Percentiles rank a stretch among this genome's conserved stretches.
These are phyloP conservation scores for Candolleomyces efflorescens DNA, from an alignment of 768 basidiomycete species.

Conservation along the genomic window DNA sequence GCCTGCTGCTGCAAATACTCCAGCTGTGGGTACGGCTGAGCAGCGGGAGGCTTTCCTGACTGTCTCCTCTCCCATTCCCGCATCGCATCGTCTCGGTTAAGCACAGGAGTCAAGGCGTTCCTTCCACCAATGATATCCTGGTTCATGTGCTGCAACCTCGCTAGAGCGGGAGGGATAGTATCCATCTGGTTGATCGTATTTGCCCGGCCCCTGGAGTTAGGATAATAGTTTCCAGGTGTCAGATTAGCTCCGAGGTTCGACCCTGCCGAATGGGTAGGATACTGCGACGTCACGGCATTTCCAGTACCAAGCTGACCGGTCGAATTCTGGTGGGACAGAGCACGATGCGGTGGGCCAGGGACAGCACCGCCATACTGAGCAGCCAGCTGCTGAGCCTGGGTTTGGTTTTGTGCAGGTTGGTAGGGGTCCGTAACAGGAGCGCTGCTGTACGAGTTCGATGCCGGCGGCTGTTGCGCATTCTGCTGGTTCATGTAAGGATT, in stretches of 20 bases:
- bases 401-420: conserved; percentile 3
- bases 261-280: conserved; percentile 28
- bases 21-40: conserved; percentile 84
- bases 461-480: conserved; percentile 22
- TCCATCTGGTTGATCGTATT: conserved; percentile 94
- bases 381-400: background rate
- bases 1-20: conserved; percentile 94
- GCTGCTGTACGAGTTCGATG: background rate
- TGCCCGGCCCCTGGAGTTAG: conserved; percentile 68
- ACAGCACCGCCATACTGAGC: conserved; percentile 2
- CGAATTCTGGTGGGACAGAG: conserved; percentile 46
- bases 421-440: background rate
- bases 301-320: conserved; percentile 39
- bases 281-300: conserved; percentile 25
- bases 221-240: conserved; percentile 66
- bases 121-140: conserved; percentile 73
- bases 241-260: conserved; percentile 36
- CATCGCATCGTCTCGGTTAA: conserved; percentile 93
- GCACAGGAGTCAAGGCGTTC: conserved; percentile 86
- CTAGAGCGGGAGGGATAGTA: conserved; percentile 90
- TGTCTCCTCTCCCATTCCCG: conserved; percentile 95
- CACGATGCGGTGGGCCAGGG: conserved; percentile 24
- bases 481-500: conserved; percentile 75
- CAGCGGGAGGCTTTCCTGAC: conserved; percentile 55
- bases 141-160: conserved; percentile 85